phyloP scores from a whole-genome alignment of 2,329 filamentous ascomycete genomes.

The Botrytis hyacinthi region DNA sequence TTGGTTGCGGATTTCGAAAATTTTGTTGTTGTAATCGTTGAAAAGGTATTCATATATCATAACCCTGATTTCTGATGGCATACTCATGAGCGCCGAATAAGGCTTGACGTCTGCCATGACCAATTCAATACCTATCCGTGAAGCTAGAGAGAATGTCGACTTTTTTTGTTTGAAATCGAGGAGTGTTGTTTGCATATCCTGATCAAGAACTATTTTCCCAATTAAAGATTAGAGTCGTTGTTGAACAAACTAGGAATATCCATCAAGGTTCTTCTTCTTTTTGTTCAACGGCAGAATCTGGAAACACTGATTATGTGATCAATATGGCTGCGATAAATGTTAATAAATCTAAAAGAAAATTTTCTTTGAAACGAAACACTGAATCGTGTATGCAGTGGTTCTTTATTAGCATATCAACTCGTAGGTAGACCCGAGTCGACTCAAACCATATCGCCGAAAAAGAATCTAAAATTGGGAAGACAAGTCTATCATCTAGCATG shows the following conservation, averaged over 20 bases:
- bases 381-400: neutral
- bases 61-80: slow-evolving; percentile 34
- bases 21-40: slow-evolving; percentile 39
- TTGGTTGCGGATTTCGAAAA: slow-evolving; percentile 44
- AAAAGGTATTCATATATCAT: slow-evolving; percentile 44
- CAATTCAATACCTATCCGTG: neutral
- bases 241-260: neutral
- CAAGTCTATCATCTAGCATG: neutral
- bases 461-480: neutral
- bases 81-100: slow-evolving; percentile 28
- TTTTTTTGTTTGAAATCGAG: neutral
- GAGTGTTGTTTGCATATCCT: neutral
- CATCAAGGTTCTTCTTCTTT: neutral
- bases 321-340: neutral
- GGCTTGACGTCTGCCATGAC: neutral
- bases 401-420: neutral
- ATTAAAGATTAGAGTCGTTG: neutral
- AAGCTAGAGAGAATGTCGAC: neutral
- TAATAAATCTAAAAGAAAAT: neutral
- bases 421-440: neutral
- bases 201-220: neutral
- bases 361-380: neutral
- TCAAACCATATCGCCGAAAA: neutral
- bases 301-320: neutral
- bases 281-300: neutral